Conservation (phyloP, 1,284 basidiomycete genomes). For the Ustilago tritici region DNA sequence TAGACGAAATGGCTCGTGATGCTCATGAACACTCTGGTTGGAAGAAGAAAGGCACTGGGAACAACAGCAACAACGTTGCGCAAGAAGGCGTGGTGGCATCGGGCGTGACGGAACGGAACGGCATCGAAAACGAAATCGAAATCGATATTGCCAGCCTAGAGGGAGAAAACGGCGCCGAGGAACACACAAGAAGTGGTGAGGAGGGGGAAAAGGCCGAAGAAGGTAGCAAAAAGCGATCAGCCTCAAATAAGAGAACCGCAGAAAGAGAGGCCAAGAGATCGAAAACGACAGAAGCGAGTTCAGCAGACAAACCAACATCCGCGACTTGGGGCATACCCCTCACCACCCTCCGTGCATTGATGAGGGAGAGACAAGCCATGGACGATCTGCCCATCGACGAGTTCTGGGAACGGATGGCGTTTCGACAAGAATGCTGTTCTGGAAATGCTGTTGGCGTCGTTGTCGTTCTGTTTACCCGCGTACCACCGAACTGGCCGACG, state of each 20-base stretch:
- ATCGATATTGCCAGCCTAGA: constrained; percentile 8
- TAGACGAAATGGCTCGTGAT: constrained; percentile 63
- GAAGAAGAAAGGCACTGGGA: constrained; percentile 26
- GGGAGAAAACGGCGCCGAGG: background rate
- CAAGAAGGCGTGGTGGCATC: constrained; percentile 5
- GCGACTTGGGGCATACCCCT: constrained; percentile 19
- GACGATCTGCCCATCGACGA: constrained; percentile 60
- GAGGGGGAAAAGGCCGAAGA: constrained; percentile 1
- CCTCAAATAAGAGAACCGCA: background rate
- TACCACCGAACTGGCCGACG: background rate
- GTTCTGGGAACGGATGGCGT: constrained; percentile 68
- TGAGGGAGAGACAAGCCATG: constrained; percentile 59
- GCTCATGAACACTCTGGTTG: constrained; percentile 63
- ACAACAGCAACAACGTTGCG: background rate
- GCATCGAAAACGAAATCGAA: constrained; percentile 13
- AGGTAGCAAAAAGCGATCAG: background rate
- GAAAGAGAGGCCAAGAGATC: background rate
- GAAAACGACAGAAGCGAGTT: too few species aligned
- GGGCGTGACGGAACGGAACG: constrained; percentile 16
- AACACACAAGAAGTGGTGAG: background rate
- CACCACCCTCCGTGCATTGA: constrained; percentile 42
- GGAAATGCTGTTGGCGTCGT: constrained; percentile 67
- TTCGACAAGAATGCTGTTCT: constrained; percentile 67
- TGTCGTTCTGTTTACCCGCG: constrained; percentile 53
- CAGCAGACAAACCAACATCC: background rate